Evolutionary conservation across 2,329 filamentous ascomycete species (phyloP), one percentile per base, ranked within the genome.

Genomic region (Tothia fuscella): DNA sequence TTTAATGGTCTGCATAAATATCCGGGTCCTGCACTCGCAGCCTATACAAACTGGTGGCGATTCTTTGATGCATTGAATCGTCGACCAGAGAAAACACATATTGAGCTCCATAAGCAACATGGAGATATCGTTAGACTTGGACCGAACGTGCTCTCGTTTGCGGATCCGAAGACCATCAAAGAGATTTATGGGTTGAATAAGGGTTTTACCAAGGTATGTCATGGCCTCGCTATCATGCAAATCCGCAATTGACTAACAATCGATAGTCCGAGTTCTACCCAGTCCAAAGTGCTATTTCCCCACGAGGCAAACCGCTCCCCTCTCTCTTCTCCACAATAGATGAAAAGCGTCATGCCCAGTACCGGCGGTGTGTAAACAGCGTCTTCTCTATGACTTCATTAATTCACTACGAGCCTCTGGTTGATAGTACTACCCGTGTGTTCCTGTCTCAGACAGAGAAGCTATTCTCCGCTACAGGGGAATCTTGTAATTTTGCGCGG

Each of bases 181-280:
- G 65, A 67, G 9, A 88, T 91, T 33, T 93, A 91, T 56, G 83
- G 83, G 0, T 60, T 89, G 32, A 89, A 88, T 56, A 88, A 88
- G 59, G 82, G 82, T 0, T 82, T 86, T 50, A 63, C 73, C 36
- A 91, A 91, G 73, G 82, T 82, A 59, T 36, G 57, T 47, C 25
- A 28, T 16, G 6, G 12, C 21, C n/a, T 4, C 4, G 3, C 21
- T 30, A n/a, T 30, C 16, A 6, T 38, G 25, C 20, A 24, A 37
- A 14, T 16, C 9, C 4, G 16, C 10, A 5, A 19, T 6, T n/a
- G 14, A 26, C 12, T 26, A 12, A n/a, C 19, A 9, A 12, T 33
- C 5, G n/a, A 19, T 13, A 84, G 78, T 86, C 81, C 22, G 78
- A 83, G 48, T 89, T 89, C 56, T 89, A 89, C 53, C 74, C 81